A percentile compares a stretch with the other conserved stretches of the same genome.
These are phyloP conservation scores for Nadsonia commutata DNA, from an alignment of 1,139 yeast species.

Conservation along the genomic window DNA sequence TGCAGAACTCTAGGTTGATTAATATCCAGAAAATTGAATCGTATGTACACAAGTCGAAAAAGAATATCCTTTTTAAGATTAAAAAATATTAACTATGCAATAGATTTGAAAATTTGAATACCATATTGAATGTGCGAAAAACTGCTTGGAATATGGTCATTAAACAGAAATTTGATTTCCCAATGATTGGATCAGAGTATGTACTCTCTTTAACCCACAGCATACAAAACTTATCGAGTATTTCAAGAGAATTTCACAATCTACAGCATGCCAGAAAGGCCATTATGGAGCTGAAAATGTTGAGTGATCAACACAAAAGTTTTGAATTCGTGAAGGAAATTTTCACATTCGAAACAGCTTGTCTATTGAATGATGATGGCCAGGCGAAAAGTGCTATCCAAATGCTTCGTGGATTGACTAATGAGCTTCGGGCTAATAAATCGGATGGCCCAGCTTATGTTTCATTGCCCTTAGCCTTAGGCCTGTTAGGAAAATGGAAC, in stretches of 20 bases:
- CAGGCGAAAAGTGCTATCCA: background rate
- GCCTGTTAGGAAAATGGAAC: background rate
- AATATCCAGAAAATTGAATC: background rate
- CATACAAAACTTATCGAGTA: background rate
- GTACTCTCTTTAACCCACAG: background rate
- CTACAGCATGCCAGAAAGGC: conserved; percentile 26
- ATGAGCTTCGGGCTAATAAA: background rate
- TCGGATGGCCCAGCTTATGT: background rate
- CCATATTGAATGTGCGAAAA: background rate
- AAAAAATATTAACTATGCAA: no score
- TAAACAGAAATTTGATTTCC: background rate
- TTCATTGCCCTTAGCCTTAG: background rate
- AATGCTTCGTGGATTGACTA: background rate
- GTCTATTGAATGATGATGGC: conserved; percentile 7
- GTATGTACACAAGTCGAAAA: no score
- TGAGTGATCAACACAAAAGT: conserved; percentile 31
- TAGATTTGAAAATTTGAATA: background rate
- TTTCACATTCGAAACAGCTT: conserved; percentile 23
- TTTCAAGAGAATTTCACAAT: background rate
- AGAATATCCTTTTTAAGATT: no score
- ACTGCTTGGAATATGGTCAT: background rate
- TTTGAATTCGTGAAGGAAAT: conserved; percentile 36
- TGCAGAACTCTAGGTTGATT: background rate
- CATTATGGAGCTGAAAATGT: conserved; percentile 23
- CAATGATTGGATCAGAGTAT: background rate